Conservation (phyloP, 768 basidiomycete genomes). For the Phylloporus sp. region DNA sequence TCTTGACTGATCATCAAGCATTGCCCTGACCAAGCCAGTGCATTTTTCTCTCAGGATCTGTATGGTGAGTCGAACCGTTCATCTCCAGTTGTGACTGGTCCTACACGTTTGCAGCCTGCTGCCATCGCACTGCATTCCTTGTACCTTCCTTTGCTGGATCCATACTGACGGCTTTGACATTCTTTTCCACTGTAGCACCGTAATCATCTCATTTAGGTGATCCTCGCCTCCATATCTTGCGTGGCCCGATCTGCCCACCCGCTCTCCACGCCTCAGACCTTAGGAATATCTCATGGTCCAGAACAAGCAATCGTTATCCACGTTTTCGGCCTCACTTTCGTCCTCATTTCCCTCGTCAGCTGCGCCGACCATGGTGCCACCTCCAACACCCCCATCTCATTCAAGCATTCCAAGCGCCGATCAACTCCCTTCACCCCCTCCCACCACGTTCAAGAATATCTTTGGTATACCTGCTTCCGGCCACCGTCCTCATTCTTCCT, state of each 20-base stretch:
- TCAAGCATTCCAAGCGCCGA: slow-evolving; percentile 43
- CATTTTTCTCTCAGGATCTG: slow-evolving; percentile 15
- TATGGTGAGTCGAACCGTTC: slow-evolving; percentile 22
- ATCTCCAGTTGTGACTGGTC: slow-evolving; percentile 2
- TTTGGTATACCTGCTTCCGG: slow-evolving; percentile 25
- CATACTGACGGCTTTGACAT: slow-evolving; percentile 14
- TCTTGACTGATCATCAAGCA: slow-evolving; percentile 24
- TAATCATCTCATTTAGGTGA: slow-evolving; percentile 28
- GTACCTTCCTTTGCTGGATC: slow-evolving; percentile 6
- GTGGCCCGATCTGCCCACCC: slow-evolving; percentile 19
- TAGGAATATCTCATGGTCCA: slow-evolving; percentile 28
- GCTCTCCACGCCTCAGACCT: slow-evolving; percentile 14
- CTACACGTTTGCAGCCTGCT: slow-evolving; percentile 22
- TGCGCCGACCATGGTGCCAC: slow-evolving; percentile 39
- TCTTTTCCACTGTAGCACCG: slow-evolving; percentile 23
- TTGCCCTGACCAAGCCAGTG: slow-evolving; percentile 5
- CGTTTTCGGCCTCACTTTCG: slow-evolving; percentile 39
- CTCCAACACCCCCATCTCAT: slow-evolving; percentile 33
- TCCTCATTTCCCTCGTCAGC: slow-evolving; percentile 45
- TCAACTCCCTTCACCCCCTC: slow-evolving; percentile 36
- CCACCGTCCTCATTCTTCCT: slow-evolving; percentile 23
- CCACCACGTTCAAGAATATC: slow-evolving; percentile 34
- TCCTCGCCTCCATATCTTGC: slow-evolving; percentile 27
- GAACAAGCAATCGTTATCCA: slow-evolving; percentile 37
- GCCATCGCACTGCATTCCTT: slow-evolving; percentile 23